These are phyloP conservation scores for Fusarium oxysporum DNA, from an alignment of 2,329 filamentous ascomycete species.

Conservation along the genomic window DNA sequence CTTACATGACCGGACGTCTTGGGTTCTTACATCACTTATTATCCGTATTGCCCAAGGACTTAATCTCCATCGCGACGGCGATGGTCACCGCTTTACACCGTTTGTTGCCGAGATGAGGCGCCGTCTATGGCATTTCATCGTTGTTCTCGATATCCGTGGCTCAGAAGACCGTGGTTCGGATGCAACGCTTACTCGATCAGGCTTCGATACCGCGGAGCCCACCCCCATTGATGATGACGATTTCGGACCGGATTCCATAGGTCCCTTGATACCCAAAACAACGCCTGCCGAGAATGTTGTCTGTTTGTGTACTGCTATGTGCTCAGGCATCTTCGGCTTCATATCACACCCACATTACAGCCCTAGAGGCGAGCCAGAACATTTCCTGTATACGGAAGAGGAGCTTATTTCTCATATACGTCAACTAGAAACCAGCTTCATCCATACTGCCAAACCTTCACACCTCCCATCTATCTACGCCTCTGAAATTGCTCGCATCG, in stretches of 20 bases:
- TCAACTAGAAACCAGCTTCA: constrained; percentile 54
- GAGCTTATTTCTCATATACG: constrained; percentile 56
- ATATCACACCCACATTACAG: constrained; percentile 51
- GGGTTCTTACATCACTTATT: constrained; percentile 56
- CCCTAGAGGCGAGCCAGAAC: constrained; percentile 27
- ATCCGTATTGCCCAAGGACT: constrained; percentile 58
- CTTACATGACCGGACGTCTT: constrained; percentile 54
- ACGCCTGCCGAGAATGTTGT: constrained; percentile 58
- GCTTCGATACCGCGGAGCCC: constrained; percentile 61
- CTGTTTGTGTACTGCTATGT: constrained; percentile 53
- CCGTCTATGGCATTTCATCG: constrained; percentile 72
- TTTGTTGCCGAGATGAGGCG: constrained; percentile 71
- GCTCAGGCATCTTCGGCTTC: constrained; percentile 55
- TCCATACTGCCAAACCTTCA: constrained; percentile 49
- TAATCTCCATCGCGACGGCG: constrained; percentile 57
- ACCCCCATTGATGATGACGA: constrained; percentile 66
- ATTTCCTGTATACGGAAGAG: constrained; percentile 50
- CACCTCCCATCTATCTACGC: constrained; percentile 53
- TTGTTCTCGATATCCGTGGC: constrained; percentile 68
- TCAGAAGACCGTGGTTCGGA: constrained; percentile 65
- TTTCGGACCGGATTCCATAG: constrained; percentile 55
- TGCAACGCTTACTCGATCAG: constrained; percentile 55
- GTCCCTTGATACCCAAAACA: constrained; percentile 49
- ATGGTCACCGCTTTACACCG: constrained; percentile 51
- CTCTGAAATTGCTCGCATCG: constrained; percentile 54